Conservation (phyloP, 805 yeast species). For the Kluyveromyces nonfermentans region DNA sequence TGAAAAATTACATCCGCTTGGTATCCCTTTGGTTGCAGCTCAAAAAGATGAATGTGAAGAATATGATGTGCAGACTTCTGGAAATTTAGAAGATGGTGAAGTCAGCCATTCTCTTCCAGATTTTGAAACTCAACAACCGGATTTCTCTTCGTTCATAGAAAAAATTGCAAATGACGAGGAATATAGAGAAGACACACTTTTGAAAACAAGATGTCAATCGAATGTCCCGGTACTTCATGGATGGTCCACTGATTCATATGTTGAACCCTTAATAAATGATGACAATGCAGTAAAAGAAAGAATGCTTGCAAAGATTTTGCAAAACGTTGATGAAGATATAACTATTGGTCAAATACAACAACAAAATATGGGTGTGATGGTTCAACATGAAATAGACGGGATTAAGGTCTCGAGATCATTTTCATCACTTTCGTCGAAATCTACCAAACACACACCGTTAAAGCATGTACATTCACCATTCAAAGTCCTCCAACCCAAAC, state of each 20-base stretch:
- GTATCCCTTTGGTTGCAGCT: background rate
- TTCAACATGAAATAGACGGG: background rate
- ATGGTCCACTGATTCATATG: background rate
- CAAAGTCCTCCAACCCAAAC: background rate
- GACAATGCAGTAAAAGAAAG: background rate
- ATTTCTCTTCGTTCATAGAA: background rate
- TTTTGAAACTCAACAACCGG: background rate
- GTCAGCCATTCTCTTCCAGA: background rate
- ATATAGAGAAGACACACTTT: background rate
- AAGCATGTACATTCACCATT: conserved; percentile 1
- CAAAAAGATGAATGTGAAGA: background rate
- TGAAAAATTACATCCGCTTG: conserved; percentile 4
- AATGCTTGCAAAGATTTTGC: background rate
- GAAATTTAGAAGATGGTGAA: background rate
- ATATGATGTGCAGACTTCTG: background rate
- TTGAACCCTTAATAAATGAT: background rate
- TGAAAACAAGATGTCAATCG: background rate
- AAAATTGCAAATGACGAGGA: background rate
- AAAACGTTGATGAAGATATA: background rate
- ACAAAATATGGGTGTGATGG: background rate
- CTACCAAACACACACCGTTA: background rate
- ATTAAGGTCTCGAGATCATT: background rate
- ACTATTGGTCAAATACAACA: background rate
- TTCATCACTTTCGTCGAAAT: background rate
- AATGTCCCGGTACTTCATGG: background rate